Base-by-base conservation (phyloP, 495 filamentous ascomycete genomes). In the Platismatia glauca region DNA sequence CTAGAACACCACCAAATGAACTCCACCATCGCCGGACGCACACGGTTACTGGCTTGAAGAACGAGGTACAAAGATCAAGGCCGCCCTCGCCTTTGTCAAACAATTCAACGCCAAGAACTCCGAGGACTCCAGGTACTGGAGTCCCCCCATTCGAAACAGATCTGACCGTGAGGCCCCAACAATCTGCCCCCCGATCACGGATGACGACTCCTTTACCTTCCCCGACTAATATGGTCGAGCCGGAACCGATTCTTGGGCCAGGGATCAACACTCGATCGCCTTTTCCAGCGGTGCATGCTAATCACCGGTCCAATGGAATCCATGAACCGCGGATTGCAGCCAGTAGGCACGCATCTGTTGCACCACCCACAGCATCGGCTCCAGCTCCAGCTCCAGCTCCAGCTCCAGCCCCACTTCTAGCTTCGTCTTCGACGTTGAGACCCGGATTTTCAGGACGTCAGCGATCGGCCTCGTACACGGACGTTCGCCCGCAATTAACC, bases 251-350 rank as follows among this genome's bases (percentile, higher is more conserved):
- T 3, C 56, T 41, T 52, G 63, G 55, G 6, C 66, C 66, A 13
- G 64, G 55, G 15, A 68, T 68, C 20, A 57, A 41, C 41, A 44
- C 66, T 53, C 64, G 61, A 35, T 63, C 66, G n/a, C 66, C 66
- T 15, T 68, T 64, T 7, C 60, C 66, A 11, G 60, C 60, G 22
- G 34, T 27, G 6, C 60, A 31, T 29, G 8, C 31, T 7, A 37
- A 59, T 24, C 24, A 55, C 24, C 41, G 35, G 31, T 31, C 61
- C 33, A 8, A 31, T 57, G 29, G 29, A 29, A 33, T 1, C 1
- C 35, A 55, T 22, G 50, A 62, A 53, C 6, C 27, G 29, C 27
- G 29, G 24, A 33, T 18, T 53, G 15, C 50, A 29, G 50, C 27
- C 13, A 53, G 7, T 33, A 53, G 50, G 50, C 50, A 53, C 29